phyloP scores from a whole-genome alignment of 331 rosid genomes.

The Malus hybrid region DNA sequence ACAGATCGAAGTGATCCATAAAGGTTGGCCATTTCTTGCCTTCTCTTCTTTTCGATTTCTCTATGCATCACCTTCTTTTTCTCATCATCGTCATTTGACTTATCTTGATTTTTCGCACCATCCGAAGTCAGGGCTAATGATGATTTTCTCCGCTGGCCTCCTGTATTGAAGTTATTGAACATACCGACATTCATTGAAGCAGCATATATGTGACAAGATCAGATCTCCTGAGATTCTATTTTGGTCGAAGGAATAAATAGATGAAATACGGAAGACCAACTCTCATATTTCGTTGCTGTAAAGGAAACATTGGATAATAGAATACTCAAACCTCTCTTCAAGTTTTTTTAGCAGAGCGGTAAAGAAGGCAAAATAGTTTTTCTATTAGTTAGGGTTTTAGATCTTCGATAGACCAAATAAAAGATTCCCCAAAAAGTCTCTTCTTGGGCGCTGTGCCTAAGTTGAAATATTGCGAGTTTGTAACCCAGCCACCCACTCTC shows the following conservation, averaged over 20 bases:
- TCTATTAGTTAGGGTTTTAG: constrained; percentile 3
- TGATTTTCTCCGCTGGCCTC: not conserved
- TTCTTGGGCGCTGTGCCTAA: not conserved
- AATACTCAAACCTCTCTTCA: not conserved
- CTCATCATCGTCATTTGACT: not conserved
- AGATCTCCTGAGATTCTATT: constrained; percentile 17
- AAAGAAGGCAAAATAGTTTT: constrained; percentile 14
- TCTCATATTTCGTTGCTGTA: not conserved
- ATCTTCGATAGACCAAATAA: constrained; percentile 12
- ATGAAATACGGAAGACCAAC: not conserved
- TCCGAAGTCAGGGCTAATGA: not conserved
- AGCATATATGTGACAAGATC: constrained; percentile 4
- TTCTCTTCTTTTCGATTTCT: constrained; percentile 59
- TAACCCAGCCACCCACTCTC: not conserved
- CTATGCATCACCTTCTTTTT: constrained; percentile 37
- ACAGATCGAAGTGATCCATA: constrained; percentile 49
- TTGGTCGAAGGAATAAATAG: not conserved
- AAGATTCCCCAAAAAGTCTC: not conserved
- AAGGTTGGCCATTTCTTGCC: constrained; percentile 61
- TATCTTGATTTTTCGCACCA: not conserved
- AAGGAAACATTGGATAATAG: not conserved
- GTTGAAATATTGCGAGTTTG: not conserved
- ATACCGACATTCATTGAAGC: constrained; percentile 2
- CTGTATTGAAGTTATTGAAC: not conserved
- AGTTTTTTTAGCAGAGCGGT: not conserved